These are phyloP conservation scores for Lichtheimia corymbifera DNA, from an alignment of 371 early-diverging fungal genomes.

Conservation along the genomic window DNA sequence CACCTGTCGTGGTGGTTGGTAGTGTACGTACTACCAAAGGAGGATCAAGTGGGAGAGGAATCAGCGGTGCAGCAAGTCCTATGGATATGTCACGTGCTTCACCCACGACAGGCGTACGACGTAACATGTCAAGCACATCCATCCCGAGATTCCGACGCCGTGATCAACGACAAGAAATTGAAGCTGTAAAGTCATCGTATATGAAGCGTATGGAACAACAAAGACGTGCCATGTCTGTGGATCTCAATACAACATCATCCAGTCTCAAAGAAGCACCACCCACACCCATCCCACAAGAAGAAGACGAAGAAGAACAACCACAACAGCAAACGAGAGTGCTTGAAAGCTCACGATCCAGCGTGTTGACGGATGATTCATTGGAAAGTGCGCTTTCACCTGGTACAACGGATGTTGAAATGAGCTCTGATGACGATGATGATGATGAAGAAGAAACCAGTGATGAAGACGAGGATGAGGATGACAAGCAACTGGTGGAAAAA, in stretches of 20 bases:
- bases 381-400: conserved; percentile 42
- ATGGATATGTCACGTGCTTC: not conserved
- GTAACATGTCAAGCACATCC: conserved; percentile 12
- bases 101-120: not conserved
- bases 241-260: not conserved
- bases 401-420: conserved; percentile 33
- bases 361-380: conserved; percentile 36
- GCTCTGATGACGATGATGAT: conserved; percentile 8
- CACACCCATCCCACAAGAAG: not conserved
- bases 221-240: conserved; percentile 11
- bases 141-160: conserved; percentile 3
- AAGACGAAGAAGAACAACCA: not conserved
- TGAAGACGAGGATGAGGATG: conserved; percentile 12
- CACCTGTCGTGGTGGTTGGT: conserved; percentile 31
- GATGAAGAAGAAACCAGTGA: conserved; percentile 19
- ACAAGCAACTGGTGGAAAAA: conserved; percentile 15
- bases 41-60: too few species aligned
- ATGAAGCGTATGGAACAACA: conserved; percentile 30
- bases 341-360: conserved; percentile 12
- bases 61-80: not conserved
- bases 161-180: conserved; percentile 13
- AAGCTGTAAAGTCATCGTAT: conserved; percentile 21
- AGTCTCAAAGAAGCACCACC: not conserved
- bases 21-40: conserved; percentile 15
- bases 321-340: not conserved